Conservation (phyloP, 2,329 filamentous ascomycete species). For the Aspergillus costaricaensis region DNA sequence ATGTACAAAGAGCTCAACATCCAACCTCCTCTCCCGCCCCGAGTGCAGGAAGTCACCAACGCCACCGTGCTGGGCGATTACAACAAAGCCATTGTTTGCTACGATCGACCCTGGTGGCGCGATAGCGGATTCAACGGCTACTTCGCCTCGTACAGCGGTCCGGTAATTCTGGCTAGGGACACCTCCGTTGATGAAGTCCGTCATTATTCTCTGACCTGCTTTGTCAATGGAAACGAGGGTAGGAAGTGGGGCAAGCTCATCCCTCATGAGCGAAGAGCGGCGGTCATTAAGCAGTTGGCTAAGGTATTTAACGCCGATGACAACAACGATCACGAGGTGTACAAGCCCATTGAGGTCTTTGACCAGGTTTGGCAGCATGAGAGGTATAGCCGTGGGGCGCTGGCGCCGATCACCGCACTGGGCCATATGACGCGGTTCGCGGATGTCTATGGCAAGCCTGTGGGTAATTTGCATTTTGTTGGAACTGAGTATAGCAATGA, state of each 20-base stretch:
- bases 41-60: slow-evolving; percentile 30
- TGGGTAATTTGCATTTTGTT: slow-evolving; percentile 53
- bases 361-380: slow-evolving; percentile 16
- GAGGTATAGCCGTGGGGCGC: slow-evolving; percentile 35
- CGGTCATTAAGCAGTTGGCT: slow-evolving; percentile 35
- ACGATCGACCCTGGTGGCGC: slow-evolving; percentile 43
- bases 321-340: slow-evolving; percentile 26
- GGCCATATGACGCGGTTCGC: slow-evolving; percentile 29
- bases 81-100: slow-evolving; percentile 45
- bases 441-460: slow-evolving; percentile 20
- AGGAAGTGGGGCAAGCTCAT: slow-evolving; percentile 36
- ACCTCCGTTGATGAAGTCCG: slow-evolving; percentile 33
- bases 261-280: slow-evolving; percentile 21
- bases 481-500: slow-evolving; percentile 56
- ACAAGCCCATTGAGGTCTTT: slow-evolving; percentile 43
- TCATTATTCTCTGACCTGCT: slow-evolving; percentile 42
- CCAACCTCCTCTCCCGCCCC: slow-evolving; percentile 40
- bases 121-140: slow-evolving; percentile 40
- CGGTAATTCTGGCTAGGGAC: slow-evolving; percentile 43
- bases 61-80: slow-evolving; percentile 39
- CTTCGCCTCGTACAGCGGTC: slow-evolving; percentile 41
- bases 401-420: slow-evolving; percentile 35
- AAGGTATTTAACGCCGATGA: slow-evolving; percentile 28
- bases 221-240: slow-evolving; percentile 41
- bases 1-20: slow-evolving; percentile 52